A percentile compares a stretch with the other conserved stretches of the same genome.
Conservation (phyloP, 768 basidiomycete species). For the Cubamyces lactineus region DNA sequence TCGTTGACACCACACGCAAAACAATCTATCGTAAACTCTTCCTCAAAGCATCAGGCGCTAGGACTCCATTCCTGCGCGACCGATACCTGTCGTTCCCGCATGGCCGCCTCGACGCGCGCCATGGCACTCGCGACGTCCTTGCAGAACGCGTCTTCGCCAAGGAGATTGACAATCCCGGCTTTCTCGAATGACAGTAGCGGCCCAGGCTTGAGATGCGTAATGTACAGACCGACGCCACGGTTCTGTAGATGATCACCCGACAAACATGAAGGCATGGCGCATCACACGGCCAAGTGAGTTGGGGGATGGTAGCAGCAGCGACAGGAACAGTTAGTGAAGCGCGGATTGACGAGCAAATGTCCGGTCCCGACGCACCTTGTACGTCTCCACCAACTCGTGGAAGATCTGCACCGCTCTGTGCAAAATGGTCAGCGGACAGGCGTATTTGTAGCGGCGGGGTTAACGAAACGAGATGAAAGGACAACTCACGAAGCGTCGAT, state of each 20-base stretch:
- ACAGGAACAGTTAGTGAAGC: not conserved
- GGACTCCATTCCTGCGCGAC: not conserved
- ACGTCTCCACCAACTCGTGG: conserved; percentile 75
- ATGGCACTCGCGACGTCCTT: conserved; percentile 49
- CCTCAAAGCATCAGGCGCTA: not conserved
- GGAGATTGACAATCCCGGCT: conserved; percentile 46
- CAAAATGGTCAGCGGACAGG: not conserved
- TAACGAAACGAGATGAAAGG: not conserved
- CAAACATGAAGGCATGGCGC: not conserved
- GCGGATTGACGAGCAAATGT: not conserved
- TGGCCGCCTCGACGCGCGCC: conserved; percentile 37
- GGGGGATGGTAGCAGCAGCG: too few relatives aligned
- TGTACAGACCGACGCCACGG: conserved; percentile 48
- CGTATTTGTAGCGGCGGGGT: not conserved
- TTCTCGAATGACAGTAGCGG: conserved; percentile 45
- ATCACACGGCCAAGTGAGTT: not conserved
- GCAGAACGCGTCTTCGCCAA: conserved; percentile 50
- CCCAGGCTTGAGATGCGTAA: conserved; percentile 47
- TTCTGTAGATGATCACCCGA: conserved; percentile 32
- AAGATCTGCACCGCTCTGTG: conserved; percentile 82
- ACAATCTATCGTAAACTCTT: not conserved
- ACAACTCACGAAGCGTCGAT: conserved; percentile 86
- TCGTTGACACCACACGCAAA: not conserved
- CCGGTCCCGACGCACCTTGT: conserved; percentile 52
- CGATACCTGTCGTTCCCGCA: conserved; percentile 19